phyloP scores from a whole-genome alignment of 139 green algal species.

The Auxenochlorella pyrenoidosa region DNA sequence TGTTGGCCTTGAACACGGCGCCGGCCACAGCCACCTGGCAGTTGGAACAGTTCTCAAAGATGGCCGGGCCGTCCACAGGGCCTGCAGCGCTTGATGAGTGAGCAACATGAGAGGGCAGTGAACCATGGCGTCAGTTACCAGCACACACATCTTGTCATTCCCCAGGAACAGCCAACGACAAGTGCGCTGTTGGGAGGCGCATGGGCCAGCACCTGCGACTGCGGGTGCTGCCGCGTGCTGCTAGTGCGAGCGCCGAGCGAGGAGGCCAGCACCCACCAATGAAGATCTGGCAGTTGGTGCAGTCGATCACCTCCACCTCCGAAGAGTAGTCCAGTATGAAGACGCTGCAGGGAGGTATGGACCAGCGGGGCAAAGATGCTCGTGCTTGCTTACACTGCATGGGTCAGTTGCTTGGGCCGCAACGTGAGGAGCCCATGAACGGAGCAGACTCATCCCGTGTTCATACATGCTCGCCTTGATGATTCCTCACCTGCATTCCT shows the following conservation, averaged over 20 bases:
- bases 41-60: conserved; percentile 50
- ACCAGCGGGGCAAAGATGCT: not conserved
- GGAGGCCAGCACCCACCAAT: conserved; percentile 44
- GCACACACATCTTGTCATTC: too few relatives aligned
- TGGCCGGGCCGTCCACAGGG: conserved; percentile 61
- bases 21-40: conserved; percentile 56
- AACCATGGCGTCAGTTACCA: too few relatives aligned
- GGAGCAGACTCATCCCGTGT: too few relatives aligned
- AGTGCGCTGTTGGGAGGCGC: too few relatives aligned
- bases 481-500: conserved; percentile 47
- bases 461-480: too few relatives aligned
- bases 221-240: too few relatives aligned
- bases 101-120: not conserved
- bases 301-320: conserved; percentile 62
- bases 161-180: too few relatives aligned
- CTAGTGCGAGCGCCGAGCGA: not conserved
- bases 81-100: conserved; percentile 36
- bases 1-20: conserved; percentile 61
- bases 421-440: too few relatives aligned
- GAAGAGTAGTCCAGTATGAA: conserved; percentile 68
- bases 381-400: too few relatives aligned
- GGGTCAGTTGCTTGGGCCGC: not conserved
- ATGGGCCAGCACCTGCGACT: not conserved
- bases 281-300: conserved; percentile 67
- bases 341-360: conserved; percentile 41